Conservation (phyloP, 345 rosid genomes). For the Acer campestre region DNA sequence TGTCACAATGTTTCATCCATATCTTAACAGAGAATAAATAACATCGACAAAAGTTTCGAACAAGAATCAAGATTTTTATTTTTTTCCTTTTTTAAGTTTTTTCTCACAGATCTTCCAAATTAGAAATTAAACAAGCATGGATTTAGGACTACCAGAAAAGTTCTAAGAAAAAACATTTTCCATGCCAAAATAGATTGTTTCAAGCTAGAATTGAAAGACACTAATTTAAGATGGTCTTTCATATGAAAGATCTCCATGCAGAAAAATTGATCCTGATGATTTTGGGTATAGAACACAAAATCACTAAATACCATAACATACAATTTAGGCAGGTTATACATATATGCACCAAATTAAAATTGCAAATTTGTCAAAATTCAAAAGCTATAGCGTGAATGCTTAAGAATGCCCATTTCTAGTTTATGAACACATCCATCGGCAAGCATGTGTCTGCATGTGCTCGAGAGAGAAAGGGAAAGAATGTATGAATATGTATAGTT, state of each 20-base stretch:
- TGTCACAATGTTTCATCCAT: not conserved
- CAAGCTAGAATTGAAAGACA: too few species aligned
- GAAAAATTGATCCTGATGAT: not conserved
- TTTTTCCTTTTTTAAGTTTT: too few species aligned
- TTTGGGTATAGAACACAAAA: not conserved
- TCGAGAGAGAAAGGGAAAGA: too few species aligned
- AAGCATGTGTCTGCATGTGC: too few species aligned
- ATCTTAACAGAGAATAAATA: constrained; percentile 17
- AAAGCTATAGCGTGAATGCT: not conserved
- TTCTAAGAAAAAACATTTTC: too few species aligned
- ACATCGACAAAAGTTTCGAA: not conserved
- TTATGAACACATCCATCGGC: too few species aligned
- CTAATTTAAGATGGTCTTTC: not conserved
- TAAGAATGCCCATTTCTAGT: not conserved
- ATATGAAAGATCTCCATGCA: not conserved
- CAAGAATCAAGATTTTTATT: not conserved
- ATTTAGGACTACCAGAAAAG: not conserved
- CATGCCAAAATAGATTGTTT: too few species aligned
- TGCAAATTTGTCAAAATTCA: not conserved
- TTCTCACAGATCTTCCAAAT: not conserved
- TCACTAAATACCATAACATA: not conserved
- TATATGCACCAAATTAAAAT: not conserved
- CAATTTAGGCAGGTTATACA: not conserved
- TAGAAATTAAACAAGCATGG: not conserved
- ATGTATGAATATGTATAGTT: too few species aligned